Conservation (phyloP, 176 grass and related monocot genomes). For the Hsuehochloa calcarea region DNA sequence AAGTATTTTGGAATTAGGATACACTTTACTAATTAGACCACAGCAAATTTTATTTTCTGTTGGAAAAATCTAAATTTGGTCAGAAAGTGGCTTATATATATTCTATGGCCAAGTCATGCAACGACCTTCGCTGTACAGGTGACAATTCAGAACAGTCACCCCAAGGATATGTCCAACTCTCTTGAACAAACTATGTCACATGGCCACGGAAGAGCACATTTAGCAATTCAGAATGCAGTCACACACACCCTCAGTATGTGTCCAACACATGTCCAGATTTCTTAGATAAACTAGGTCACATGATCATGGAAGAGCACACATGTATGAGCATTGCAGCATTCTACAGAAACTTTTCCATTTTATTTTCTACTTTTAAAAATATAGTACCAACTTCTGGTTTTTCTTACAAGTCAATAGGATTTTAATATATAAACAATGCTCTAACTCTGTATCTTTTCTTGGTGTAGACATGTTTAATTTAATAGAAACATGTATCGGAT, state of each 20-base stretch:
- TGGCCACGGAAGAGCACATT: background rate
- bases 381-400: background rate
- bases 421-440: background rate
- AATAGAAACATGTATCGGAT: background rate
- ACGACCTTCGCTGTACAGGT: background rate
- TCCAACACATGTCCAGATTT: background rate
- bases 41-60: background rate
- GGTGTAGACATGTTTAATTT: background rate
- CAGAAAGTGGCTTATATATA: background rate
- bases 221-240: background rate
- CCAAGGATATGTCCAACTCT: background rate
- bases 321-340: background rate
- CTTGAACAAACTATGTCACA: background rate
- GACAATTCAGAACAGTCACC: background rate
- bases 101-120: background rate
- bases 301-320: background rate
- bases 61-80: background rate
- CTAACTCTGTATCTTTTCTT: background rate
- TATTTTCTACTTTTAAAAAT: background rate
- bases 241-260: background rate
- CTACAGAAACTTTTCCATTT: background rate
- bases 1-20: background rate
- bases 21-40: background rate
- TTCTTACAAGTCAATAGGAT: background rate
- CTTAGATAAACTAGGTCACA: conserved; percentile 11